A percentile compares a stretch with the other conserved stretches of the same genome.
Evolutionary conservation across 129 eudicot species (phyloP).

Genomic region (Artemisia annua): DNA sequence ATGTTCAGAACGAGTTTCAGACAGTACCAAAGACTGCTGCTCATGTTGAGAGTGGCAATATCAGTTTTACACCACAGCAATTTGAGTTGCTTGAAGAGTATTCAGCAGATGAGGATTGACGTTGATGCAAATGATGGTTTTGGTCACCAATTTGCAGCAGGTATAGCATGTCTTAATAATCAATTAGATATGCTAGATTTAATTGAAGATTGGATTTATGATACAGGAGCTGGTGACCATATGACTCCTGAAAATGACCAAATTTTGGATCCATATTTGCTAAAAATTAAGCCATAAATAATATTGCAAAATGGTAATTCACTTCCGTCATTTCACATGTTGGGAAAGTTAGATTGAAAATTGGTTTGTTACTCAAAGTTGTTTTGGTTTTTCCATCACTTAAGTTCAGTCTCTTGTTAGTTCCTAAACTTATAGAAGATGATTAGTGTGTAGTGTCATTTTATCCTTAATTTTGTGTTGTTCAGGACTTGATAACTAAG

Average conservation of each 20-base stretch:
- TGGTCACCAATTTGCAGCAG: no score
- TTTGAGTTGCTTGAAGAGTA: no score
- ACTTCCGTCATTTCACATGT: neutral
- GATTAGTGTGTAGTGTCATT: neutral
- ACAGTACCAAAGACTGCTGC: neutral
- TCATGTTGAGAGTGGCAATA: neutral
- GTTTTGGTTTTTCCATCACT: neutral
- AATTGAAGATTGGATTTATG: neutral
- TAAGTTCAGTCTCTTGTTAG: neutral
- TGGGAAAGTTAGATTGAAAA: neutral
- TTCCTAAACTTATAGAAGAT: neutral
- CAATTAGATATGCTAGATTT: no score
- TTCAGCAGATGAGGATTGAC: no score
- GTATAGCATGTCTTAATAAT: no score
- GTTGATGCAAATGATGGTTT: no score
- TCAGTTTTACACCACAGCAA: no score
- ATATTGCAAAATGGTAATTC: neutral
- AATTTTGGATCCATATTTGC: neutral
- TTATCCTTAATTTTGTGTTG: neutral
- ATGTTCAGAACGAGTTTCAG: neutral
- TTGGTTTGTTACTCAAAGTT: neutral
- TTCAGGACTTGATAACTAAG: no score
- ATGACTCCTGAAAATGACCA: neutral
- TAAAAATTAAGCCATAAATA: neutral
- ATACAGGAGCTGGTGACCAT: neutral